Base-by-base conservation (phyloP, 1,139 yeast species). In the Petasospora rhodanensis region DNA sequence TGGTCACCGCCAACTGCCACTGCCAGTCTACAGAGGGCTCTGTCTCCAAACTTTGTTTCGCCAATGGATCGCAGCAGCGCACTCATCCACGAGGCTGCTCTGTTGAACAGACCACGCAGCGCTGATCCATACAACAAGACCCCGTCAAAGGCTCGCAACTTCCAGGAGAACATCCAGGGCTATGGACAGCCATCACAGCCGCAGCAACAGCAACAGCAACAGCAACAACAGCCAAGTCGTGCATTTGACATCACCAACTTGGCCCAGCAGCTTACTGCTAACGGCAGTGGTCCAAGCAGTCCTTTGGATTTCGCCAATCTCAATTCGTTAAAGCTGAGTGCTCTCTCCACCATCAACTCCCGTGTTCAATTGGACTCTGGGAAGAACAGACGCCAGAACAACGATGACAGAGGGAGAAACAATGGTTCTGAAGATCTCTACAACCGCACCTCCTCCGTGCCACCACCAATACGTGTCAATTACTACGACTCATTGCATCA, bases 271-370 rank as follows among this genome's bases (percentile, higher is more conserved):
- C 22, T 45, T 34, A 43, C 48, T 13, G 48, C 49, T n/a, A 13
- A 23, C 11, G 18, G 17, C 17, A n/a, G n/a, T n/a, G 28, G 12
- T 17, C 31, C 24, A 8, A 13, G 17, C 24, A 27, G 23, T 13
- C 23, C 24, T 13, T n/a, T 29, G 16, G 52, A 73, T 42, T 54
- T 66, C 48, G 58, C 66, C 31, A 69, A 68, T 23, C 66, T 64
- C 37, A 68, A 70, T 24, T 65, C 67, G 8, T 56, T 72, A 44
- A 77, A 77, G 52, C 57, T 78, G 42, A 79, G 79, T 16, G 82
- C 83, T 1, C 62, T 77, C 41, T 72, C 79, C 14, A 77, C 84
- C 5, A 76, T 77, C 38, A 74, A 76, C 46, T 72, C 73, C 10
- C 58, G 84, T 32, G 76, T 73, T 15, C 79, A 77, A 10, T 61